Conservation (phyloP, 305 asterid genomes). For the Caryopteris hybrid region DNA sequence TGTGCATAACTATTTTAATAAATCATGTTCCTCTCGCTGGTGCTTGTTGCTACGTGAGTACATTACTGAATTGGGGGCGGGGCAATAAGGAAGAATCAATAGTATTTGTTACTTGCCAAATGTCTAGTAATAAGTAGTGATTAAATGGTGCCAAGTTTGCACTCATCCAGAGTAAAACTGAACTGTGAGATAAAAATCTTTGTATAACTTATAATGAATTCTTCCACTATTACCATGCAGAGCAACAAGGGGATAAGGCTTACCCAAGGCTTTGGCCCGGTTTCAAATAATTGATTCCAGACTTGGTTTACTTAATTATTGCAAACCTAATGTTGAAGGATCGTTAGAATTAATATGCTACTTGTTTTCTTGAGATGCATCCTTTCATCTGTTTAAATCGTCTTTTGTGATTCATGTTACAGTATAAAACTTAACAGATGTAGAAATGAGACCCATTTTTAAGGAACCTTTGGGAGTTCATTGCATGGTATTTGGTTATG, state of each 20-base stretch:
- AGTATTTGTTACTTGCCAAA: neutral
- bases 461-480: neutral
- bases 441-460: too few relatives aligned
- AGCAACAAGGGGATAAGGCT: neutral
- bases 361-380: neutral
- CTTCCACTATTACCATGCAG: neutral
- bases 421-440: too few relatives aligned
- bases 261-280: neutral
- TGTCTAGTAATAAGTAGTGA: neutral
- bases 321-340: neutral
- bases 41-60: neutral
- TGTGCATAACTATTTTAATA: neutral
- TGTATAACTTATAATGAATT: neutral
- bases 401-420: too few relatives aligned
- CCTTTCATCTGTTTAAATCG: neutral
- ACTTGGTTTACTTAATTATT: neutral
- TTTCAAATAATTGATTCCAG: neutral
- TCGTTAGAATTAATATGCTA: neutral
- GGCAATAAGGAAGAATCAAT: neutral
- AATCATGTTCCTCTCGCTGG: neutral
- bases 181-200: neutral
- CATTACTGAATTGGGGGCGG: neutral
- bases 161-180: neutral
- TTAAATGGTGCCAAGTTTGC: conserved; percentile 4
- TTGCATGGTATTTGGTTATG: neutral